Percentiles rank a stretch among this genome's conserved stretches.
Conservation (phyloP, 1,139 yeast species). For the Candida tunisiensis region DNA sequence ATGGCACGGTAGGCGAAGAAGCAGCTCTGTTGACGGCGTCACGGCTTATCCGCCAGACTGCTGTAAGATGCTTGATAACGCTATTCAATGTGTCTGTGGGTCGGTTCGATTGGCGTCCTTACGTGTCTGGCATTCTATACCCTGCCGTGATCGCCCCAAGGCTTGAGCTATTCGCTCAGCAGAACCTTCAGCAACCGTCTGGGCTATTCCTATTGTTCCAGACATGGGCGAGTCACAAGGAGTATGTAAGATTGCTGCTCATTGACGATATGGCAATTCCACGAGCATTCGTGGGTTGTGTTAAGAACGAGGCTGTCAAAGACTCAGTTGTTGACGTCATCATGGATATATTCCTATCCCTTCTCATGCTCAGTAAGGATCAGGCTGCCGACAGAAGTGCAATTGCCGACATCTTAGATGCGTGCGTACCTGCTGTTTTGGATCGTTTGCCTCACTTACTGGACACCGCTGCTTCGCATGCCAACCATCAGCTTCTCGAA, state of each 20-base stretch:
- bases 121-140: slow-evolving; percentile 36
- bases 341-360: slow-evolving; percentile 35
- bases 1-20: too few species aligned
- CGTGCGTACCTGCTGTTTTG: slow-evolving; percentile 12
- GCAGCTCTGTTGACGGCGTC: slow-evolving; percentile 8
- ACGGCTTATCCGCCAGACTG: slow-evolving; percentile 15
- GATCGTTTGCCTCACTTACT: slow-evolving; percentile 13
- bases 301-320: slow-evolving; percentile 42
- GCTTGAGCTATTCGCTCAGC: slow-evolving; percentile 47
- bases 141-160: slow-evolving; percentile 45
- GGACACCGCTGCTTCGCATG: too few species aligned
- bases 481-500: slow-evolving; percentile 22
- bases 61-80: slow-evolving; percentile 16
- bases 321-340: slow-evolving; percentile 45
- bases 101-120: slow-evolving; percentile 36
- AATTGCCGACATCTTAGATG: too few species aligned
- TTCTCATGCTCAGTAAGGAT: slow-evolving; percentile 23
- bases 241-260: slow-evolving; percentile 27
- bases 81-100: slow-evolving; percentile 12
- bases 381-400: not conserved
- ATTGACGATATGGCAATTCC: slow-evolving; percentile 37
- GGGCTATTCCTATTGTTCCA: slow-evolving; percentile 50
- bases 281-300: slow-evolving; percentile 35
- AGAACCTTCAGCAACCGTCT: slow-evolving; percentile 73
- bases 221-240: slow-evolving; percentile 38